phyloP scores from a whole-genome alignment of 1,139 yeast species.

The Pichia sp. region DNA sequence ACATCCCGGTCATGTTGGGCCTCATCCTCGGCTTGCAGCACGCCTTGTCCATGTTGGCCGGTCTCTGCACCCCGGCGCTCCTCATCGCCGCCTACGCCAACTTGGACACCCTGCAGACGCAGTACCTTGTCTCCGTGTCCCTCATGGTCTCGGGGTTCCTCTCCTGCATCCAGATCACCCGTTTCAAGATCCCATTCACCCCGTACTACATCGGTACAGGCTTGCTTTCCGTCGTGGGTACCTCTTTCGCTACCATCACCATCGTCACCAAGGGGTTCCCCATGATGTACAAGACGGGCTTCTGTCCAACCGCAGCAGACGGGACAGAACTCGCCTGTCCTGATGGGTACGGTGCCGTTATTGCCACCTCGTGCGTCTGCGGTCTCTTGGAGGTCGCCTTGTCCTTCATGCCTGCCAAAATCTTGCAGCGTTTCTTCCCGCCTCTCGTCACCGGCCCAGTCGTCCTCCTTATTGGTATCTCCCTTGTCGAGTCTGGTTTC shows the following conservation, averaged over 20 bases:
- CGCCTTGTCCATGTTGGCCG: slow-evolving; percentile 85
- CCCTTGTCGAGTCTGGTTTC: slow-evolving; percentile 66
- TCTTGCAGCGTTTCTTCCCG: slow-evolving; percentile 72
- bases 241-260: slow-evolving; percentile 82
- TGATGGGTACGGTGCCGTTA: slow-evolving; percentile 80
- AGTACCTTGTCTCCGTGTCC: slow-evolving; percentile 75
- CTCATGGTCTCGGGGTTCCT: slow-evolving; percentile 72
- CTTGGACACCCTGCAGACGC: slow-evolving; percentile 45
- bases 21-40: slow-evolving; percentile 81
- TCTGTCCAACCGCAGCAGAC: slow-evolving; percentile 56
- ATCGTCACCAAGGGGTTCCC: slow-evolving; percentile 75
- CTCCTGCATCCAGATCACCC: slow-evolving; percentile 72
- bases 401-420: slow-evolving; percentile 71
- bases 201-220: slow-evolving; percentile 84
- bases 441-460: slow-evolving; percentile 92
- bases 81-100: slow-evolving; percentile 62
- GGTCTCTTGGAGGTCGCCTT: slow-evolving; percentile 66
- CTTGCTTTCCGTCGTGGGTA: slow-evolving; percentile 80
- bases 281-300: slow-evolving; percentile 70
- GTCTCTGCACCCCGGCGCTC: slow-evolving; percentile 82
- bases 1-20: slow-evolving; percentile 75
- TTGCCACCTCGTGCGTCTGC: slow-evolving; percentile 77
- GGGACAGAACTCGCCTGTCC: slow-evolving; percentile 78
- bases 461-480: slow-evolving; percentile 73
- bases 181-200: slow-evolving; percentile 70